phyloP scores from a whole-genome alignment of 768 basidiomycete species.

The Serendipita vermifera region DNA sequence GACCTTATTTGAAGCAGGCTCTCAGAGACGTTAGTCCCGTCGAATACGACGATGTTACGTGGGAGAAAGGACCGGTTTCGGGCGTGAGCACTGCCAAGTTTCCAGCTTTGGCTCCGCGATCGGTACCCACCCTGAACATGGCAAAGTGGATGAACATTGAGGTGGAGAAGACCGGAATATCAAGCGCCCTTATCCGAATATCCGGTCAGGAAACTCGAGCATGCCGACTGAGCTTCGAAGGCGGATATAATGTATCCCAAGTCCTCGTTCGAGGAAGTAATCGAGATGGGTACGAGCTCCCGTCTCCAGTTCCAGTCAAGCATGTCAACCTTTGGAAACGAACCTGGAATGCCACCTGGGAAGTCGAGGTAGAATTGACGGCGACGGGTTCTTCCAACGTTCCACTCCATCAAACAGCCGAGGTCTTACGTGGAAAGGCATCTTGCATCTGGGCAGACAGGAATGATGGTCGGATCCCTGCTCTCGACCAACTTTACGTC shows the following conservation, averaged over 20 bases:
- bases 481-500: conserved; percentile 1
- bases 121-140: neutral
- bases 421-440: conserved; percentile 2
- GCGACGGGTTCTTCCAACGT: neutral
- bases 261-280: neutral
- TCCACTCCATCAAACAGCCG: neutral
- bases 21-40: neutral
- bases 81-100: neutral
- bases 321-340: neutral
- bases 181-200: neutral
- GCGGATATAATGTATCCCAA: neutral
- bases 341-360: neutral
- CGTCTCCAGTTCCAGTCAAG: neutral
- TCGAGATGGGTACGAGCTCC: neutral
- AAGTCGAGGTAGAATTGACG: neutral
- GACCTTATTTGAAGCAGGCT: neutral
- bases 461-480: neutral
- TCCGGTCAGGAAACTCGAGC: neutral
- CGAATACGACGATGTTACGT: neutral
- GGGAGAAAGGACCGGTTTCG: neutral
- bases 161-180: neutral
- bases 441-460: conserved; percentile 7
- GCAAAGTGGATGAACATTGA: neutral
- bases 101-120: neutral
- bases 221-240: neutral